Base-by-base conservation (phyloP, 2,329 filamentous ascomycete species). In the Fusarium setosum region DNA sequence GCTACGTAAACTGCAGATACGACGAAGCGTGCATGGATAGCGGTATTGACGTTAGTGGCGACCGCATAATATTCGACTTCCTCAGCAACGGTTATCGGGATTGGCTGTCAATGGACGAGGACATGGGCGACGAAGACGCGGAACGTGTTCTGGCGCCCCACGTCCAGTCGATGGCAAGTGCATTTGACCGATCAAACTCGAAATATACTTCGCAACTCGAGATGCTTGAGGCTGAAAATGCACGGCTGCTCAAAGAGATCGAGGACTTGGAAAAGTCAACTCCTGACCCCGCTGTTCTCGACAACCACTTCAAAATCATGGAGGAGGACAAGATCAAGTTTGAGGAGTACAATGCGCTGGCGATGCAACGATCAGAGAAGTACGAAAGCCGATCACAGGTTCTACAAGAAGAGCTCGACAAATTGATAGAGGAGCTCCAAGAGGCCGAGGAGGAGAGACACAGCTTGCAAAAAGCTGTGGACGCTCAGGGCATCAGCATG, bases 321-420 rank as follows among this genome's bases (percentile, higher is more conserved):
- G 94, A 97, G 75, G 94, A 96, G 71, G 96, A 99, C 79, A 94
- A 92, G 73, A 86, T 90, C 73, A 98, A 99, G 74, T 99, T 98
- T 70, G 94, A 97, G 74, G 91, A 93, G 73, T 99, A 97, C 83
- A 97, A 97, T 75, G 88, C 89, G 37, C 88, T 91, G 29, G 93
- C 97, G 68, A 86, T 92, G 72, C 89, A 91, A 61, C 93, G 95
- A 73, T 92, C 94, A 0, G 92, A 97, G 66, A 97, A 97, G 78
- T 96, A 97, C 79, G 90, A 94, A 64, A 87, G 86, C 65, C 88
- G 93, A 13, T 92, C 92, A 67, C 87, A 91, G 44, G 88, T 96
- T 20, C 81, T 98, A n/a, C 91, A 95, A 64, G 90, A 94, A 53
- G 94, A 97, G 76, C 89, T 97, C 26, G 89, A 92, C 50, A 95